Evolutionary conservation across 139 green algal genomes (phyloP), one percentile per base, ranked within the genome.

Genomic region (Haematococcus lacustris): DNA sequence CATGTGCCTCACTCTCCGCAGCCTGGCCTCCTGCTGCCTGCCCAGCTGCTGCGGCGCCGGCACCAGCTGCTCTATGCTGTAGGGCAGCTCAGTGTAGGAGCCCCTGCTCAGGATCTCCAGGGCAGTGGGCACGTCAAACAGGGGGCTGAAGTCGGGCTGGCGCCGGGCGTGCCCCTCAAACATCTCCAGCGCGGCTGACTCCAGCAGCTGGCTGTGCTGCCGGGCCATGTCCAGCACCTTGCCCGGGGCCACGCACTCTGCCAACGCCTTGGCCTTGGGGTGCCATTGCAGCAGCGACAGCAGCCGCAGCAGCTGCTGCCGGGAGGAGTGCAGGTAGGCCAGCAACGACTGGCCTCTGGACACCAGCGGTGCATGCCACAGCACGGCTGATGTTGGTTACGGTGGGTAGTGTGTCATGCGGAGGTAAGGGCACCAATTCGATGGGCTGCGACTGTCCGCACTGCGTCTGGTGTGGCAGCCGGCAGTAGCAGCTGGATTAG

Each of bases 41-140:
- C 67, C 60, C 30, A 63, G 60, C 33, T 69, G 47, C n/a, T n/a
- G 6, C 62, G 69, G 5, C 62, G 51, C 38, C 62, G 73, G 17
- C 60, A 47, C n/a, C 37, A 75, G 60, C 40, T 77, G 39, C 71
- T 79, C 61, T 30, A 84, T 84, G 75, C 70, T 66, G 25, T 67
- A 76, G 17, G 79, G 79, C 38, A 84, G 74, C 66, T 84, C 71
- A 38, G 63, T 50, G 74, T 84, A 84, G 21, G 69, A 75, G 59
- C n/a, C n/a, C n/a, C n/a, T 85, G 3, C 51, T 75, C 21, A 85
- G 71, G 39, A 80, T 69, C 43, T 85, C 79, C 34, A 80, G 32
- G 7, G 79, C 79, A 39, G 79, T 82, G 26, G 77, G 75, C 33
- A 85, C 75, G 64, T 85, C 79, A 59, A 68, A 77, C 68, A 78